Percentiles rank a stretch among this genome's conserved stretches.
Evolutionary conservation across 176 grass and related monocot species (phyloP).

Genomic region (Aegilops tauschii): DNA sequence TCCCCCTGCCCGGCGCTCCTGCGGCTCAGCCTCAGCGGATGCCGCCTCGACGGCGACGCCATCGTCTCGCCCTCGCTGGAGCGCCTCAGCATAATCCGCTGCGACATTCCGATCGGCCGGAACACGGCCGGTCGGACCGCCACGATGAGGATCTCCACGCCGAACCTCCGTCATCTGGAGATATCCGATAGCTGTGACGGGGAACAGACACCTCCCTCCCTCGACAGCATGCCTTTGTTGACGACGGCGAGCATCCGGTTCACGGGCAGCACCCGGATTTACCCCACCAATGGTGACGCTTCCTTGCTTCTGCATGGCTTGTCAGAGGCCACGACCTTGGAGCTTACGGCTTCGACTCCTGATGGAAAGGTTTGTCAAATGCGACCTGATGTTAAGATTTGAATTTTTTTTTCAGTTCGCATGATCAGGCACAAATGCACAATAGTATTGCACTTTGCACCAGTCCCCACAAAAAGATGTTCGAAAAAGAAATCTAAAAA

Average conservation of each 20-base stretch:
- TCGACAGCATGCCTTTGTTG: not conserved
- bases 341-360: not conserved
- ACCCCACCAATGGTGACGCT: not conserved
- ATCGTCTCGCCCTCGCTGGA: not conserved
- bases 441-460: not conserved
- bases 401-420: not conserved
- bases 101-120: not conserved
- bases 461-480: not conserved
- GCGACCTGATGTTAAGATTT: not conserved
- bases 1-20: not conserved
- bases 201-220: not conserved
- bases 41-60: not conserved
- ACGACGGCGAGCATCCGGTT: not conserved
- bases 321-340: not conserved
- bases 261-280: not conserved
- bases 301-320: not conserved
- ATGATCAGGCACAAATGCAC: too few relatives aligned
- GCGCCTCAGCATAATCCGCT: not conserved
- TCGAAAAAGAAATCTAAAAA: too few relatives aligned
- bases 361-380: not conserved
- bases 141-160: not conserved
- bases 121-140: not conserved
- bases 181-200: not conserved
- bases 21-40: not conserved
- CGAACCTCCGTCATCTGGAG: not conserved